Conservation (phyloP, 805 yeast genomes). For the Millerago galiae region DNA sequence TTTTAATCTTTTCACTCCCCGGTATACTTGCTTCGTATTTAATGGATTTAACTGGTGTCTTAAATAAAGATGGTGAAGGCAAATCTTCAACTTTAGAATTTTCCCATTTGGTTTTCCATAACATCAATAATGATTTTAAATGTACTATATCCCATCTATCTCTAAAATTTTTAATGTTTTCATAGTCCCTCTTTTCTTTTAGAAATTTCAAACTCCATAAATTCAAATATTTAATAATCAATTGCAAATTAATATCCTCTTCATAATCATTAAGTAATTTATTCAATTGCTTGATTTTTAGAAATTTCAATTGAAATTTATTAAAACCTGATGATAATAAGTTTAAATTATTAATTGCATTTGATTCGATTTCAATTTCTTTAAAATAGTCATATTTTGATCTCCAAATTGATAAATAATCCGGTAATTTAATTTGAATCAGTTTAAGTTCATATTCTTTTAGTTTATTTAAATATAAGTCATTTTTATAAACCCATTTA, state of each 20-base stretch:
- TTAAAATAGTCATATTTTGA: slow-evolving; percentile 5
- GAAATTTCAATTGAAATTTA: slow-evolving; percentile 16
- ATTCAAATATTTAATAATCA: slow-evolving; percentile 23
- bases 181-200: slow-evolving; percentile 29
- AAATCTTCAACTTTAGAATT: slow-evolving; percentile 9
- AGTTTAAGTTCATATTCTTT: slow-evolving; percentile 5
- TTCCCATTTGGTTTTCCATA: slow-evolving; percentile 28
- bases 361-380: slow-evolving; percentile 18
- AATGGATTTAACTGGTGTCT: slow-evolving; percentile 15
- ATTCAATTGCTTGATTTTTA: slow-evolving; percentile 15
- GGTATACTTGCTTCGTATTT: slow-evolving; percentile 21
- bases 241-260: slow-evolving; percentile 20
- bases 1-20: slow-evolving; percentile 31
- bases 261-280: slow-evolving; percentile 12
- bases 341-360: slow-evolving; percentile 20
- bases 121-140: slow-evolving; percentile 27
- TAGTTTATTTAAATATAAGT: slow-evolving; percentile 5
- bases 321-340: slow-evolving; percentile 20
- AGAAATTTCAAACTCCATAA: slow-evolving; percentile 29
- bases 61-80: slow-evolving; percentile 19
- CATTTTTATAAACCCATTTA: slow-evolving; percentile 10
- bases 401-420: slow-evolving; percentile 14
- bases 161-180: slow-evolving; percentile 26
- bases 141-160: slow-evolving; percentile 36
- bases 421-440: neutral